These are phyloP conservation scores for Angomonas deanei DNA, from an alignment of 208 protist species.

Conservation along the genomic window DNA sequence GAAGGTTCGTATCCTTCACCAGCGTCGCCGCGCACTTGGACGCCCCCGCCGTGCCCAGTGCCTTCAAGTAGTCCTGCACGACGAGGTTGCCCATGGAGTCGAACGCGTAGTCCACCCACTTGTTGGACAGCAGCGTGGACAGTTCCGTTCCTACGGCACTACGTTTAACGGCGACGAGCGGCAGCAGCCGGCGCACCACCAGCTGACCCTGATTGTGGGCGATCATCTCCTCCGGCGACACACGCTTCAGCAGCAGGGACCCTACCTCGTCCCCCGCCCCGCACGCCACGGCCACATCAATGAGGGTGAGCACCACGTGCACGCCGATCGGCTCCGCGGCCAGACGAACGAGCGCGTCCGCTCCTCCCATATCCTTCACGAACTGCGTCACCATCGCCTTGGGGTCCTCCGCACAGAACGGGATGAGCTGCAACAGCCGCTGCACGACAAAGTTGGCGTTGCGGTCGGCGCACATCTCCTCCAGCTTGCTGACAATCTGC, in stretches of 20 bases:
- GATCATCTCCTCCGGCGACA: slow-evolving; percentile 51
- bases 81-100: slow-evolving; percentile 78
- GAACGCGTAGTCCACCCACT: slow-evolving; percentile 46
- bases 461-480: slow-evolving; percentile 54
- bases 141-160: slow-evolving; percentile 64
- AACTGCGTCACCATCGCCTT: slow-evolving; percentile 26
- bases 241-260: slow-evolving; percentile 30
- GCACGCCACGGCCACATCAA: slow-evolving; percentile 27
- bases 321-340: slow-evolving; percentile 53
- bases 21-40: slow-evolving; percentile 56
- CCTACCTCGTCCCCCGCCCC: slow-evolving; percentile 50
- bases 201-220: slow-evolving; percentile 60
- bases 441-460: slow-evolving; percentile 86
- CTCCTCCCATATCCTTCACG: slow-evolving; percentile 37
- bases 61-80: slow-evolving; percentile 66
- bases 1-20: slow-evolving; percentile 43
- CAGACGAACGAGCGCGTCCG: slow-evolving; percentile 34
- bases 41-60: slow-evolving; percentile 31
- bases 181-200: slow-evolving; percentile 68
- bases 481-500: slow-evolving; percentile 30
- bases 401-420: slow-evolving; percentile 19
- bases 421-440: slow-evolving; percentile 46
- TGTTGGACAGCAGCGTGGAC: slow-evolving; percentile 44
- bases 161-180: slow-evolving; percentile 43
- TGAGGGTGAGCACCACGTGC: slow-evolving; percentile 60